Evolutionary conservation across 139 green algal species (phyloP).

Genomic region (Tetradesmus lagerheimii): DNA sequence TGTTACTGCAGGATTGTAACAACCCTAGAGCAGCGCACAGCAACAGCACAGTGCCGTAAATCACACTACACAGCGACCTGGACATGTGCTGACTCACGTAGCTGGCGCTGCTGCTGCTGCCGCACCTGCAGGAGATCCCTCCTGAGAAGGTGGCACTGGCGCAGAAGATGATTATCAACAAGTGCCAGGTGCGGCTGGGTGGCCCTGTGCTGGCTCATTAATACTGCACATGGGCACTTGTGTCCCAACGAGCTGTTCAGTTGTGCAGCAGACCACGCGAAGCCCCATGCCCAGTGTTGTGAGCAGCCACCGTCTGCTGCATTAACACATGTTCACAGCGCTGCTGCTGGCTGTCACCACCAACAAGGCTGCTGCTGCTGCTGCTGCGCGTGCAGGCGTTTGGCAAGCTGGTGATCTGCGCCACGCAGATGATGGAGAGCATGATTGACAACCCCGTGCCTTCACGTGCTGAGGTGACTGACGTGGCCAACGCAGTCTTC

Average conservation of each 20-base stretch:
- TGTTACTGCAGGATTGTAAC: too few species aligned
- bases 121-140: slow-evolving; percentile 45
- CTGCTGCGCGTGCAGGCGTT: slow-evolving; percentile 48
- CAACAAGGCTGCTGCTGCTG: not conserved
- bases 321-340: not conserved
- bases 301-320: not conserved
- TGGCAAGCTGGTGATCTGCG: slow-evolving; percentile 59
- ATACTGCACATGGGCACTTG: too few species aligned
- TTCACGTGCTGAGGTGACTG: slow-evolving; percentile 76
- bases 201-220: too few species aligned
- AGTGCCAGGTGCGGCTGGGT: slow-evolving; percentile 61
- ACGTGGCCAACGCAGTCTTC: slow-evolving; percentile 76
- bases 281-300: too few species aligned
- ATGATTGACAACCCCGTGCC: slow-evolving; percentile 70
- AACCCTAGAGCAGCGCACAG: too few species aligned
- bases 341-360: not conserved
- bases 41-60: too few species aligned
- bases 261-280: too few species aligned
- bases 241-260: too few species aligned
- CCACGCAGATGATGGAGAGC: slow-evolving; percentile 66
- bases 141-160: slow-evolving; percentile 71
- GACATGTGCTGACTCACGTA: not conserved
- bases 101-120: not conserved
- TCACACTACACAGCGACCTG: not conserved
- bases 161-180: slow-evolving; percentile 82